Base-by-base conservation (phyloP, 352 stramenopile species). In the Globisporangium uncinulatum region DNA sequence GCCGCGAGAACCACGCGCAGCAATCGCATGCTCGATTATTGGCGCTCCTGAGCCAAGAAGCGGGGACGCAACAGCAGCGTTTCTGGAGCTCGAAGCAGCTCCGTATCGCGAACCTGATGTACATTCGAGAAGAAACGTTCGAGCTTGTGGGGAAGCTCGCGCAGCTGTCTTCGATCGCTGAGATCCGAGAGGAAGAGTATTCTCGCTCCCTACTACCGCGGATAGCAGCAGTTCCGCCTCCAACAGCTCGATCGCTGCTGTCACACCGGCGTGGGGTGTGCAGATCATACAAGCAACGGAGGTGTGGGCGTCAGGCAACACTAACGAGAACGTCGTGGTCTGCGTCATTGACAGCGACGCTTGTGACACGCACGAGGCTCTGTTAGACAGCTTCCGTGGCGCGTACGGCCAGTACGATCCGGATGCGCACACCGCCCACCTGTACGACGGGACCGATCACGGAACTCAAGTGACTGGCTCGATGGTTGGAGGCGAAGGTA, bases 271-370 rank as follows among this genome's bases (percentile, higher is more conserved):
- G n/a, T n/a, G n/a, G n/a, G n/a, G n/a, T n/a, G n/a, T n/a, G n/a
- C n/a, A n/a, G n/a, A n/a, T n/a, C n/a, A n/a, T n/a, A n/a, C n/a
- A n/a, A n/a, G n/a, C n/a, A n/a, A n/a, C n/a, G n/a, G n/a, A n/a
- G n/a, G n/a, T n/a, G n/a, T n/a, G n/a, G n/a, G n/a, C n/a, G n/a
- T 57, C 41, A n/a, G 66, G 66, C 20, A 50, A 56, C 45, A 65
- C 39, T 32, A 32, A 32, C 8, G 15, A 53, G 31, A 36, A 19
- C 17, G 60, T 70, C 49, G 55, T 71, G 19, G 50, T 75, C 4
- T 59, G 64, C 13, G 44, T 46, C 29, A 72, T 75, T 46, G 67
- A 75, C 32, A 62, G 51, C 11, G 67, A 64, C 5, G 67, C 67
- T 6, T 46, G 46, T 9, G 13, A n/a, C 17, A 58, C 59, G 8